phyloP scores from a whole-genome alignment of 2,329 filamentous ascomycete species.

The Arthrobotrys megalospora region DNA sequence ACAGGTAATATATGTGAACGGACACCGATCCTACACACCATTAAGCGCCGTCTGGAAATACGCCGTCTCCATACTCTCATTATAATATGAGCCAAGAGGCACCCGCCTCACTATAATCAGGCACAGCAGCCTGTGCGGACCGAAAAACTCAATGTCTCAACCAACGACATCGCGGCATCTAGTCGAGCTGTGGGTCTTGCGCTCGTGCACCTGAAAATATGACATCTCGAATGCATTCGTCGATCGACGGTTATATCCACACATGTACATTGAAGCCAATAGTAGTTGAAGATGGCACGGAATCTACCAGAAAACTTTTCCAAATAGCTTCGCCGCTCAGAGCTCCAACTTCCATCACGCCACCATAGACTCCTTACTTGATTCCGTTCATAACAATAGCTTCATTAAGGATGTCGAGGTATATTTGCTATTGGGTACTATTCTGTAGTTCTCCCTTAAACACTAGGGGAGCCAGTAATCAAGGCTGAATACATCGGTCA shows the following conservation, averaged over 20 bases:
- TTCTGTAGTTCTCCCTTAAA: slow-evolving; percentile 6
- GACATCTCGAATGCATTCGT: slow-evolving; percentile 33
- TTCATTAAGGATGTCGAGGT: slow-evolving; percentile 45
- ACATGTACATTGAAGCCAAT: slow-evolving; percentile 43
- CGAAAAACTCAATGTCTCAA: slow-evolving; percentile 22
- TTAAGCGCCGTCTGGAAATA: slow-evolving; percentile 53
- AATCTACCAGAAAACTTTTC: slow-evolving; percentile 31
- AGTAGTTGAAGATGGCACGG: slow-evolving; percentile 34
- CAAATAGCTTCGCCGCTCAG: slow-evolving; percentile 53
- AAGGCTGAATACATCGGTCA: slow-evolving; percentile 42
- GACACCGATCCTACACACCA: slow-evolving; percentile 24
- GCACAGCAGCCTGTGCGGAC: slow-evolving; percentile 44
- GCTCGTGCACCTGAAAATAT: slow-evolving; percentile 48
- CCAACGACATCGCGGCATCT: slow-evolving; percentile 58
- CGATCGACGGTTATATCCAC: slow-evolving; percentile 48
- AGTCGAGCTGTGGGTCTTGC: slow-evolving; percentile 45
- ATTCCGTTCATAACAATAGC: slow-evolving; percentile 44
- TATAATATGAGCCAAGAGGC: slow-evolving; percentile 47
- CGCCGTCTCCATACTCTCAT: slow-evolving; percentile 36
- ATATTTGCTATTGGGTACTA: slow-evolving; percentile 60
- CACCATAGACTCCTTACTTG: slow-evolving; percentile 42
- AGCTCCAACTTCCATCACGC: slow-evolving; percentile 47
- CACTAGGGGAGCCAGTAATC: slow-evolving; percentile 19
- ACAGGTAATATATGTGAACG: slow-evolving; percentile 22
- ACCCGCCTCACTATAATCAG: slow-evolving; percentile 29